Evolutionary conservation across 345 rosid species (phyloP).

Genomic region (Populus alba): DNA sequence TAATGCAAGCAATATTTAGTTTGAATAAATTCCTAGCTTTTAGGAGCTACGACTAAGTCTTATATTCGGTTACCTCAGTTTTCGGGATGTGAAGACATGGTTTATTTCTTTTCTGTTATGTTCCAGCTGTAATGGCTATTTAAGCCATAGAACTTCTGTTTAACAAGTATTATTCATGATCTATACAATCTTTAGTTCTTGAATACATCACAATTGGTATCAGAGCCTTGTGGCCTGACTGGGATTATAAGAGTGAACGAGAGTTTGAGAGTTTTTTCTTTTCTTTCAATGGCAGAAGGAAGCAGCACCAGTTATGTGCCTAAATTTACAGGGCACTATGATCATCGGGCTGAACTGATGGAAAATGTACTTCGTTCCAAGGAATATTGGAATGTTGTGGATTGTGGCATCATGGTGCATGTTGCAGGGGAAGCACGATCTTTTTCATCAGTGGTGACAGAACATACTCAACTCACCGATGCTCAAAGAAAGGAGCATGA

Average conservation of each 20-base stretch:
- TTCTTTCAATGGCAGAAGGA: background rate
- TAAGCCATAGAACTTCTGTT: no score
- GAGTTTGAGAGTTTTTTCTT: background rate
- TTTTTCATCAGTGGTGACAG: background rate
- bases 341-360: constrained; percentile 8
- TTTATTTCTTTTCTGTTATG: no score
- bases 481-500: background rate
- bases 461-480: rapidly evolving
- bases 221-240: rapidly evolving
- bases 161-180: no score
- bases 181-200: no score
- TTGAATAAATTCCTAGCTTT: no score
- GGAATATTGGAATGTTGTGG: background rate
- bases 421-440: background rate
- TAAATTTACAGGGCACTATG: background rate
- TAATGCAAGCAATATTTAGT: no score
- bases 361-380: constrained; percentile 1
- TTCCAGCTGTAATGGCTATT: no score
- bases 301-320: background rate
- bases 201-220: background rate
- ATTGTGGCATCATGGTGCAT: background rate
- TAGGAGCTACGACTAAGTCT: no score
- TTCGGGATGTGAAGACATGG: no score
- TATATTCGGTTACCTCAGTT: no score
- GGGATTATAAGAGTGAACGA: background rate